A percentile compares a stretch with the other conserved stretches of the same genome.
These are phyloP conservation scores for Teunomyces atbi DNA, from an alignment of 805 yeast genomes.

Conservation along the genomic window DNA sequence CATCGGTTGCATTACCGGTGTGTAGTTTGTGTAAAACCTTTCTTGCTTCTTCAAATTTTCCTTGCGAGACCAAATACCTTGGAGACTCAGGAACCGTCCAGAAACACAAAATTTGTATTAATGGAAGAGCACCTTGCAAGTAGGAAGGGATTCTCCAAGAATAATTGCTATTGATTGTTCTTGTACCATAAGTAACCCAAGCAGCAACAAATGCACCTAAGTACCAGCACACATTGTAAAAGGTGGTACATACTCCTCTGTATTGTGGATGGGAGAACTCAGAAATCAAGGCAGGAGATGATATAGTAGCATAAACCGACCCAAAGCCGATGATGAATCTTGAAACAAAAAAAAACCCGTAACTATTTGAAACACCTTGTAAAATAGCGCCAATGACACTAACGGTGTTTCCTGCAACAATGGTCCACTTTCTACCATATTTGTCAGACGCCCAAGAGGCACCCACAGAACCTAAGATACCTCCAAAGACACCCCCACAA, in stretches of 20 bases:
- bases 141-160: constrained; percentile 57
- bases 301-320: constrained; percentile 37
- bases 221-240: constrained; percentile 52
- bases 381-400: constrained; percentile 33
- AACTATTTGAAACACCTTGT: constrained; percentile 35
- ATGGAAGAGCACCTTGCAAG: constrained; percentile 49
- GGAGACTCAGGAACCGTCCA: constrained; percentile 43
- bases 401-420: constrained; percentile 23
- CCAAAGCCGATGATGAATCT: constrained; percentile 53
- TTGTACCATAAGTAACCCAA: constrained; percentile 50
- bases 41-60: constrained; percentile 24
- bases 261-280: constrained; percentile 48
- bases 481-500: constrained; percentile 35
- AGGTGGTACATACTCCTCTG: constrained; percentile 26
- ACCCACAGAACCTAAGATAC: constrained; percentile 25
- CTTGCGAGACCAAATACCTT: constrained; percentile 24
- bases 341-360: constrained; percentile 39
- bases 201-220: constrained; percentile 53
- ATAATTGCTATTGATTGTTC: constrained; percentile 28
- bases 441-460: constrained; percentile 33
- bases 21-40: constrained; percentile 35
- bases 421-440: constrained; percentile 38
- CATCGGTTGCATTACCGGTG: constrained; percentile 36
- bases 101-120: constrained; percentile 35
- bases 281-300: constrained; percentile 48